These are phyloP conservation scores for Alternaria sp. DNA, from an alignment of 2,329 filamentous ascomycete genomes.

Conservation along the genomic window DNA sequence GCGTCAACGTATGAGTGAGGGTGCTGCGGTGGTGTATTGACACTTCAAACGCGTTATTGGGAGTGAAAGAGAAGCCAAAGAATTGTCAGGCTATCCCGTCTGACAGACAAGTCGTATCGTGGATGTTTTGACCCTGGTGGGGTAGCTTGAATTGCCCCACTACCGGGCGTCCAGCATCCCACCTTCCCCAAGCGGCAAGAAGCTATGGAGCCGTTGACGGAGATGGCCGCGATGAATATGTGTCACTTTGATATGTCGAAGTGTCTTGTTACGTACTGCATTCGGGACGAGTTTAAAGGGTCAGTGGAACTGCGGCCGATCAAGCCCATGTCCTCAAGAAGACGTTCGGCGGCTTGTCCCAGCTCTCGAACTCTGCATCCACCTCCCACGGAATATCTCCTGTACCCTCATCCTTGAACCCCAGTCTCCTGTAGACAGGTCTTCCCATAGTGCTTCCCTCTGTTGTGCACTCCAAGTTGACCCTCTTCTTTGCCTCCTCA, in stretches of 20 bases:
- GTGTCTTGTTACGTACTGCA: background rate
- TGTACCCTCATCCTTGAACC: constrained; percentile 40
- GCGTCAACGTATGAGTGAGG: background rate
- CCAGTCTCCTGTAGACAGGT: constrained; percentile 39
- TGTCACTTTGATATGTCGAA: background rate
- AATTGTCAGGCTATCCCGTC: background rate
- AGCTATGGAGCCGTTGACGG: constrained; percentile 21
- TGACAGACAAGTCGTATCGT: constrained; percentile 7
- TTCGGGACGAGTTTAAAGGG: background rate
- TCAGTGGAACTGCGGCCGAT: background rate
- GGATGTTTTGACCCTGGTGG: constrained; percentile 22
- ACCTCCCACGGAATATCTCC: constrained; percentile 40
- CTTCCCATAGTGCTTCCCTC: constrained; percentile 47
- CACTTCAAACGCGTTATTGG: background rate
- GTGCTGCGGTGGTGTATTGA: background rate
- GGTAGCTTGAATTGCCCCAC: constrained; percentile 33
- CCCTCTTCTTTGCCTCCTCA: constrained; percentile 43
- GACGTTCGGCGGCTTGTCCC: constrained; percentile 43
- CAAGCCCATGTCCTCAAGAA: constrained; percentile 42
- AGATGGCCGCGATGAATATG: constrained; percentile 18
- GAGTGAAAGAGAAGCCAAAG: background rate
- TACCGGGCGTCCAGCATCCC: constrained; percentile 31
- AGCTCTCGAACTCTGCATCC: constrained; percentile 41
- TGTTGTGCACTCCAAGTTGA: constrained; percentile 44
- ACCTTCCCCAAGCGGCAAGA: constrained; percentile 39